Percentiles rank a stretch among this genome's conserved stretches.
phyloP scores from a whole-genome alignment of 129 eudicot genomes.

The Oenanthe sinensis region DNA sequence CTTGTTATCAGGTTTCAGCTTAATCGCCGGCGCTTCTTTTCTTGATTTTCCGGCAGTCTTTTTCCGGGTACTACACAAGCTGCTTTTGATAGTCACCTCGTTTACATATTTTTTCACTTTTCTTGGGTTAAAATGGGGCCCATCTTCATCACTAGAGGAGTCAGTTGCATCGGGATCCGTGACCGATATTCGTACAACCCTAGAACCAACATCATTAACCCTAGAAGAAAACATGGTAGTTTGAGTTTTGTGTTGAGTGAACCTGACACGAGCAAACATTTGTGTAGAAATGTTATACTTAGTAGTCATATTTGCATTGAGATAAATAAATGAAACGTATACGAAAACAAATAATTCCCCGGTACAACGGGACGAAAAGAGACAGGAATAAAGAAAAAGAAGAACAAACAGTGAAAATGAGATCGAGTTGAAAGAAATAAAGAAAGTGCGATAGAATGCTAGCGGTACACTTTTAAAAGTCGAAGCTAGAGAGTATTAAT shows the following conservation, averaged over 20 bases:
- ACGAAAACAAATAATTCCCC: too few relatives aligned
- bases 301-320: conserved; percentile 31
- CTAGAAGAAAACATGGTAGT: conserved; percentile 24
- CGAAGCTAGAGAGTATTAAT: too few relatives aligned
- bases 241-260: conserved; percentile 45
- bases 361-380: neutral
- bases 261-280: conserved; percentile 40
- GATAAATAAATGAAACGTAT: neutral
- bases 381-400: neutral
- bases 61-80: conserved; percentile 16
- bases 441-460: neutral
- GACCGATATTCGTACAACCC: conserved; percentile 59
- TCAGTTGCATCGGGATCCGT: conserved; percentile 88
- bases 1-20: conserved; percentile 41
- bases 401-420: neutral
- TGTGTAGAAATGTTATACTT: neutral
- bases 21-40: conserved; percentile 16
- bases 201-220: conserved; percentile 11
- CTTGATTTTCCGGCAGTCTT: conserved; percentile 2
- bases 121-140: neutral
- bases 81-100: conserved; percentile 43
- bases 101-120: conserved; percentile 52
- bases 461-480: neutral
- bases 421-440: neutral
- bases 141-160: conserved; percentile 74